A percentile compares a stretch with the other conserved stretches of the same genome.
phyloP scores from a whole-genome alignment of 2,329 filamentous ascomycete species.

The Colletotrichum sp. region DNA sequence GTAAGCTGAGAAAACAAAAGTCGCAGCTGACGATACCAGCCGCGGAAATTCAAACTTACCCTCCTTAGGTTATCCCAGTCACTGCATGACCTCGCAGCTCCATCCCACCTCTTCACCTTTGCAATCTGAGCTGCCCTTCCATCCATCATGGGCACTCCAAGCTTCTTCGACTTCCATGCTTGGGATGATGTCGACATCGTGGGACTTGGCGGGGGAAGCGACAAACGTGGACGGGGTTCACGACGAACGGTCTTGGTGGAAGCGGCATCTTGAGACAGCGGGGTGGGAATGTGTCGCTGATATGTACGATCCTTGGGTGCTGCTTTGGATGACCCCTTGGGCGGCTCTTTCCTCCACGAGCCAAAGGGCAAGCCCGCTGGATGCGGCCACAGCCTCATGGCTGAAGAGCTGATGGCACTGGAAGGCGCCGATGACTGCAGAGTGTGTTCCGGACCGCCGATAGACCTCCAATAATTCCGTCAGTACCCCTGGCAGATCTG shows the following conservation, averaged over 20 bases:
- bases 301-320: not conserved
- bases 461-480: not conserved
- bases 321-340: not conserved
- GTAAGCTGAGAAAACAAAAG: not conserved
- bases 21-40: not conserved
- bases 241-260: not conserved
- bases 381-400: conserved; percentile 2
- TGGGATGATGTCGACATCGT: conserved; percentile 3
- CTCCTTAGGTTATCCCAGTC: conserved; percentile 54
- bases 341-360: not conserved
- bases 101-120: conserved; percentile 57
- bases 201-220: not conserved
- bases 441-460: not conserved
- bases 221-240: conserved; percentile 25
- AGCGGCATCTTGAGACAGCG: not conserved
- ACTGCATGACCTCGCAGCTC: conserved; percentile 45
- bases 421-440: conserved; percentile 7
- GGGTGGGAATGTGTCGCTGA: conserved; percentile 3
- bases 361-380: not conserved
- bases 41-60: conserved; percentile 37
- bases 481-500: not conserved
- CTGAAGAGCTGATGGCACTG: not conserved
- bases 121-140: conserved; percentile 26
- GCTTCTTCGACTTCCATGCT: conserved; percentile 38
- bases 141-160: conserved; percentile 33